Base-by-base conservation (phyloP, 2,329 filamentous ascomycete genomes). In the Beauveria pseudobassiana region DNA sequence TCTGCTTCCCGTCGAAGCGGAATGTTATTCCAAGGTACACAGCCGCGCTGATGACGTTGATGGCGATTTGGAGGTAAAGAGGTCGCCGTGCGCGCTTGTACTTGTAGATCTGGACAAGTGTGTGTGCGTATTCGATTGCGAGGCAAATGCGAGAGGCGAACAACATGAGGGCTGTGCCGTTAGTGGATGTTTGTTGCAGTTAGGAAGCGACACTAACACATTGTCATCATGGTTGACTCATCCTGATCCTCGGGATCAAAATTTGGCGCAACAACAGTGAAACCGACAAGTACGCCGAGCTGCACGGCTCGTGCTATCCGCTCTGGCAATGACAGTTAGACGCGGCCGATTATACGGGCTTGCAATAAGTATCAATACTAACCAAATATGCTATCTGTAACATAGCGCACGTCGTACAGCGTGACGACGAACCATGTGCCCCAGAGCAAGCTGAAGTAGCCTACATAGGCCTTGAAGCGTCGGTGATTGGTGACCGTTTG, bases 371-470 rank as follows among this genome's bases (percentile, higher is more conserved):
- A 20, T n/a, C n/a, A 49, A 4, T 34, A 2, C 69, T 2, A 61
- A 74, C 73, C 83, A 66, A 88, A 86, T 40, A 88, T 76, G 45
- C 81, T 85, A 70, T 89, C 86, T 26, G 82, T 78, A 1, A 83
- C 80, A 69, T 87, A 89, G 0, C 86, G 84, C 42, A 88, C 81
- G 70, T 89, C 87, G 69, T 85, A 87, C 1, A 88, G 73, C 8
- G 81, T 80, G 26, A 85, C 81, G 63, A 86, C 77, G 42, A 87
- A 79, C 87, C 87, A 89, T n/a, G 83, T 87, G 63, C 87, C 82
- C 86, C 86, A 89, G 6, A 88, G 74, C 20, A 88, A 76, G 24
- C 81, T 77, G 18, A 76, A 76, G 60, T 71, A 76, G 8, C 73
- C 74, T n/a, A 74, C 64, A 43, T 73, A 75, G 6, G 72, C 67